Conservation (phyloP, 2,329 filamentous ascomycete species). For the Talaromyces pinophilus region DNA sequence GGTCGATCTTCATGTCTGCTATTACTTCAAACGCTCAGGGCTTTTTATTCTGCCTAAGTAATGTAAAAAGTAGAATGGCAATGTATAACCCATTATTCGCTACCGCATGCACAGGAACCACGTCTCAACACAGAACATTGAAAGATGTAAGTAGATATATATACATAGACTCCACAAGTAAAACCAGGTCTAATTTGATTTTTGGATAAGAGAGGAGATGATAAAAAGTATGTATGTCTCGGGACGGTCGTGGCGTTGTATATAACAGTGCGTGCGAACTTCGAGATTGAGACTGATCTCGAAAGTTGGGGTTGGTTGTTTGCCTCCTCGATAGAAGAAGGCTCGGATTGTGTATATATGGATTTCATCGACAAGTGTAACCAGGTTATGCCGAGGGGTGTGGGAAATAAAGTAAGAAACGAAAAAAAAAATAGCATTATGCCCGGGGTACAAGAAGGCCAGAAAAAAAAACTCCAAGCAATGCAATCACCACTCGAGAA, state of each 20-base stretch:
- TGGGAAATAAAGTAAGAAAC: background rate
- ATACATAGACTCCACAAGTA: background rate
- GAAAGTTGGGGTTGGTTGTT: background rate
- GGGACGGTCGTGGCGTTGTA: background rate
- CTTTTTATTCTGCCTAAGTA: background rate
- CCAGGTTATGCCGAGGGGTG: background rate
- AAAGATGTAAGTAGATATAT: background rate
- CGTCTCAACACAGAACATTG: background rate
- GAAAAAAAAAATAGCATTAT: background rate
- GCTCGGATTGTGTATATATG: background rate
- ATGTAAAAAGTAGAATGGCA: background rate
- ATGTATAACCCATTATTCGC: background rate
- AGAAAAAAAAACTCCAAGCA: slow-evolving; percentile 10
- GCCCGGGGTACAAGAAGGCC: background rate
- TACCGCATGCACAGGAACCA: background rate
- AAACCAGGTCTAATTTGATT: background rate
- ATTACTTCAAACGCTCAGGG: background rate
- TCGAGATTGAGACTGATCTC: background rate
- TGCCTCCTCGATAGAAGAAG: background rate
- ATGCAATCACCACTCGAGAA: slow-evolving; percentile 11
- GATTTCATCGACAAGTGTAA: background rate
- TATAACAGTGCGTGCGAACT: background rate
- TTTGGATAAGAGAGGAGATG: slow-evolving; percentile 9
- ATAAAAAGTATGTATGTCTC: background rate
- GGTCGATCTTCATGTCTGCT: background rate